phyloP scores from a whole-genome alignment of 2,329 filamentous ascomycete genomes.

The Thermoascus crustaceus region DNA sequence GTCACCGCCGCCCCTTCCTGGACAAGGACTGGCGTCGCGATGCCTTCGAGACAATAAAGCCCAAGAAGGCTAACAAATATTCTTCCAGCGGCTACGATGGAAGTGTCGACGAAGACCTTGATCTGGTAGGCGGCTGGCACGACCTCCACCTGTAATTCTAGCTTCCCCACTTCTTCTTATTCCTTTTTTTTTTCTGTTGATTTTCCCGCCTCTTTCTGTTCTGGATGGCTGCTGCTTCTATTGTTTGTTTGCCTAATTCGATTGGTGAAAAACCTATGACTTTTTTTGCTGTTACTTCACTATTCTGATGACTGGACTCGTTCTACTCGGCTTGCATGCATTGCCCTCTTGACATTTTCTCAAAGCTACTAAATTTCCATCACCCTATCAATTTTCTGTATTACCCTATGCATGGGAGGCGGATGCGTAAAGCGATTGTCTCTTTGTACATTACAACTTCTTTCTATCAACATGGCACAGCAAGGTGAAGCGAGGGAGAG shows the following conservation, averaged over 20 bases:
- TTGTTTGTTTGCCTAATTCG: conserved; percentile 1
- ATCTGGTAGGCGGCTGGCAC: conserved; percentile 93
- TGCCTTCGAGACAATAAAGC: conserved; percentile 20
- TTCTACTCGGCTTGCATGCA: too few relatives aligned
- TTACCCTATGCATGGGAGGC: background rate
- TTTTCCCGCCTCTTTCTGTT: conserved; percentile 4
- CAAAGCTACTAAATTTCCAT: too few relatives aligned
- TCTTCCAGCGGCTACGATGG: conserved; percentile 43
- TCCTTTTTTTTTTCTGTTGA: conserved; percentile 5
- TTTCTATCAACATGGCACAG: background rate
- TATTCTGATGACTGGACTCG: background rate
- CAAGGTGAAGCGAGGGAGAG: conserved; percentile 1
- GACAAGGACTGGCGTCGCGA: conserved; percentile 42
- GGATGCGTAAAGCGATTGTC: background rate
- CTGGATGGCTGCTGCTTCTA: conserved; percentile 4
- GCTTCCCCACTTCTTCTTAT: conserved; percentile 9
- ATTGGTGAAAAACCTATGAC: background rate
- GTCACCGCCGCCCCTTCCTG: conserved; percentile 33
- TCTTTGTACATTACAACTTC: conserved; percentile 3
- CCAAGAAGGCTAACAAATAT: conserved; percentile 25
- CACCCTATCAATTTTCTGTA: too few relatives aligned
- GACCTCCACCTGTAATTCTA: conserved; percentile 54
- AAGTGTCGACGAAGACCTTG: conserved; percentile 59
- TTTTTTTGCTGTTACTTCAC: background rate
- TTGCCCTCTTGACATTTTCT: too few relatives aligned